Evolutionary conservation across 306 rosid species (phyloP), one percentile per base, ranked within the genome.

Genomic region (Trifolium subterraneum): DNA sequence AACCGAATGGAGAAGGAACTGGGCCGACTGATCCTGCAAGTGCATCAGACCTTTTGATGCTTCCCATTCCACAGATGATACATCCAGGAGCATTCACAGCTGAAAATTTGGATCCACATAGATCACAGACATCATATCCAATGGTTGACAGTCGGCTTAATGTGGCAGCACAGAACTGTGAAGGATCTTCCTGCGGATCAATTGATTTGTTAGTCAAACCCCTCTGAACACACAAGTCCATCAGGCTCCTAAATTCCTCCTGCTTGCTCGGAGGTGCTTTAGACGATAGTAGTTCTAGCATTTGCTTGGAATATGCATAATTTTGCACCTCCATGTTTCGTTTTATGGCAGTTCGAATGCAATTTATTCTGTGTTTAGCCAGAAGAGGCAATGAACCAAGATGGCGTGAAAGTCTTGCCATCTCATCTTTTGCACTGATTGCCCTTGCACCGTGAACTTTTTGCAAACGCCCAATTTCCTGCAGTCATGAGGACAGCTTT

Each of bases 111-210:
- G 99, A 91, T 36, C 99, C 99, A 35, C 99, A 94, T 42, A 90
- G 95, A 85, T 94, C 97, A 61, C 97, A 94, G n/a, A 94, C 93
- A 84, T 94, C 99, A 67, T 94, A 92, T 48, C 99, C 99, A 44
- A 94, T 94, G 23, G 99, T 92, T 3, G 99, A 90, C 55, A 94
- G 80, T 67, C 99, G 93, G 86, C 99, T 90, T 50, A 92, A 92
- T 12, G 99, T 94, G 81, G 95, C 97, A 0, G 90, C 86, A 67
- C 99, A 94, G 81, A 94, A 94, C 70, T 88, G 96, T 1, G 99
- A 94, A 50, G 99, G 99, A 79, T 94, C 99, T 85, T 94, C 99
- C 60, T 84, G 64, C 25, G 97, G 97, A 84, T 92, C 95, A 58
- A 94, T 94, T 76, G 97, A 92, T 84, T 90, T 94, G 85, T 92